Percentiles rank a stretch among this genome's conserved stretches.
These are phyloP conservation scores for Sugiyamaella americana DNA, from an alignment of 805 yeast genomes.

Conservation along the genomic window DNA sequence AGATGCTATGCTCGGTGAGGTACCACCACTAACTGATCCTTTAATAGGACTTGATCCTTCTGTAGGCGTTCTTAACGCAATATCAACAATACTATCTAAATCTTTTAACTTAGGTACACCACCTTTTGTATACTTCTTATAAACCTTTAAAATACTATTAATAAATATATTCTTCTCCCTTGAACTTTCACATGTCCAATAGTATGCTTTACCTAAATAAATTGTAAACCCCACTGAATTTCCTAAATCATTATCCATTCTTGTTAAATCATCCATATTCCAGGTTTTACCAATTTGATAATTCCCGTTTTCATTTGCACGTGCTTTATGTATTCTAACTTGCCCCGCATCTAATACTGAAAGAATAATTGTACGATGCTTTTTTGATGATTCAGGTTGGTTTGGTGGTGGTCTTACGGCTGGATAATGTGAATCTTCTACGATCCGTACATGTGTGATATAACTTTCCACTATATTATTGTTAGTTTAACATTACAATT, in stretches of 20 bases:
- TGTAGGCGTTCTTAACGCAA: constrained; percentile 2
- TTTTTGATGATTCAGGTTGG: constrained; percentile 44
- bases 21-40: background rate
- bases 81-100: constrained; percentile 39
- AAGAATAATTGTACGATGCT: constrained; percentile 40
- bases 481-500: no score
- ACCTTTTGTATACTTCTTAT: constrained; percentile 50
- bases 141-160: constrained; percentile 46
- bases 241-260: constrained; percentile 47
- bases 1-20: background rate
- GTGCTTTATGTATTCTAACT: constrained; percentile 75
- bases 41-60: constrained; percentile 1
- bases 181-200: constrained; percentile 65
- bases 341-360: constrained; percentile 62
- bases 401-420: constrained; percentile 59
- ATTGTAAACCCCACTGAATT: constrained; percentile 38
- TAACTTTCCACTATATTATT: constrained; percentile 44
- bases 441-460: constrained; percentile 67
- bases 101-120: constrained; percentile 47
- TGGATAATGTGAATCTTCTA: constrained; percentile 70
- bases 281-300: constrained; percentile 92
- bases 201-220: constrained; percentile 68
- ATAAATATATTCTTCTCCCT: constrained; percentile 56
- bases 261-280: constrained; percentile 66
- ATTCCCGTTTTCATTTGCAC: constrained; percentile 64